These are phyloP conservation scores for Didymella lethalis DNA, from an alignment of 2,329 filamentous ascomycete genomes.

Conservation along the genomic window DNA sequence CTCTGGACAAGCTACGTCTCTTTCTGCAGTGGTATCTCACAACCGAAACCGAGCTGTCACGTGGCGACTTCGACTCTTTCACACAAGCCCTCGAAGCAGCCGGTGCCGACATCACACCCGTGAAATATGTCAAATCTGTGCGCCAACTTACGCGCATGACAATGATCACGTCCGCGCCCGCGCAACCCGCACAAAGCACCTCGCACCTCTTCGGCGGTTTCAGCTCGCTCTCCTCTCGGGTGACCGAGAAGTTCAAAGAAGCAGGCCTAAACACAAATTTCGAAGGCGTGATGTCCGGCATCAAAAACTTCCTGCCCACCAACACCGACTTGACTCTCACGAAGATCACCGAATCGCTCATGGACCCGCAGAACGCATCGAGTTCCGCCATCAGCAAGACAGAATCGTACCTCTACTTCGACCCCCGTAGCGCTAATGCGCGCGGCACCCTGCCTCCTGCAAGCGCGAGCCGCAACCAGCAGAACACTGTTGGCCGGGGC, in stretches of 20 bases:
- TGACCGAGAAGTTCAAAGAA: conserved; percentile 94
- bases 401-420: conserved; percentile 96
- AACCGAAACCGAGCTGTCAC: conserved; percentile 85
- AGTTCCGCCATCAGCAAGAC: conserved; percentile 95
- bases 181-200: conserved; percentile 68
- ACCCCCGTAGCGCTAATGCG: conserved; percentile 91
- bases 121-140: conserved; percentile 82
- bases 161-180: conserved; percentile 87
- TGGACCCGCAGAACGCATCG: conserved; percentile 91
- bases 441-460: conserved; percentile 89
- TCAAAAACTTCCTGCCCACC: conserved; percentile 97
- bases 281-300: conserved; percentile 90
- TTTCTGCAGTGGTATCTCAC: conserved; percentile 95
- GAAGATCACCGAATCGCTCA: conserved; percentile 97
- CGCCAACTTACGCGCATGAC: conserved; percentile 97
- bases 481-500: conserved; percentile 60
- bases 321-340: conserved; percentile 96
- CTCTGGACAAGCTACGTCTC: conserved; percentile 86
- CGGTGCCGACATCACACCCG: conserved; percentile 76
- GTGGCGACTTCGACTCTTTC: conserved; percentile 83
- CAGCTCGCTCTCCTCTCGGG: conserved; percentile 85
- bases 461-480: conserved; percentile 60
- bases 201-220: conserved; percentile 92
- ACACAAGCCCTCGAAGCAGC: conserved; percentile 80
- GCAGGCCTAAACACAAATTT: conserved; percentile 87